Conservation (phyloP, 257 asterid species). For the Nicotiana benthamiana region DNA sequence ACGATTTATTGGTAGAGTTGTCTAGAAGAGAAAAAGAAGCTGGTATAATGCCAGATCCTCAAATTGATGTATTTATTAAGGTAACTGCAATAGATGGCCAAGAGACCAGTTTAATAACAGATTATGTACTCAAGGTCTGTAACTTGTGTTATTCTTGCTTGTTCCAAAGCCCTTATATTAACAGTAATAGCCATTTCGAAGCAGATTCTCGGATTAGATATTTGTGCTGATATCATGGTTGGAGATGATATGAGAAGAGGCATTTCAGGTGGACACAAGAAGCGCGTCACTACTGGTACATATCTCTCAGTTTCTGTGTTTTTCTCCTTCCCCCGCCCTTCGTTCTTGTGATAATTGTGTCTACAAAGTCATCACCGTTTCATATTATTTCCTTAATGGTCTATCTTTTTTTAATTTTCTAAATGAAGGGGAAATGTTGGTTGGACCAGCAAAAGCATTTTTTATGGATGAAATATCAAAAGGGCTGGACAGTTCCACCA, state of each 20-base stretch:
- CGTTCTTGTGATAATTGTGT: background rate
- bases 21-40: conserved; percentile 56
- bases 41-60: conserved; percentile 59
- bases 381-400: background rate
- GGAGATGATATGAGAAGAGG: conserved; percentile 96
- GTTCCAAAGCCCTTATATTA: background rate
- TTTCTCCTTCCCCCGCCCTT: background rate
- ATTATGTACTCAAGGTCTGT: conserved; percentile 77
- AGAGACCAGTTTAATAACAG: conserved; percentile 73
- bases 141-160: background rate
- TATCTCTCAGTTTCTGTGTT: background rate
- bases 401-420: background rate
- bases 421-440: conserved; percentile 77
- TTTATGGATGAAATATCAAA: conserved; percentile 94
- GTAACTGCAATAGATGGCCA: conserved; percentile 74
- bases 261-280: conserved; percentile 91
- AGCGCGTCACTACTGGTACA: conserved; percentile 83
- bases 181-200: background rate
- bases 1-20: conserved; percentile 56
- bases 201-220: conserved; percentile 88
- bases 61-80: conserved; percentile 65
- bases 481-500: conserved; percentile 85
- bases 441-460: conserved; percentile 84
- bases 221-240: conserved; percentile 81
- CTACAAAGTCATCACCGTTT: background rate